These are phyloP conservation scores for Heterobasidion irregulare DNA, from an alignment of 1,284 basidiomycete species.

Conservation along the genomic window DNA sequence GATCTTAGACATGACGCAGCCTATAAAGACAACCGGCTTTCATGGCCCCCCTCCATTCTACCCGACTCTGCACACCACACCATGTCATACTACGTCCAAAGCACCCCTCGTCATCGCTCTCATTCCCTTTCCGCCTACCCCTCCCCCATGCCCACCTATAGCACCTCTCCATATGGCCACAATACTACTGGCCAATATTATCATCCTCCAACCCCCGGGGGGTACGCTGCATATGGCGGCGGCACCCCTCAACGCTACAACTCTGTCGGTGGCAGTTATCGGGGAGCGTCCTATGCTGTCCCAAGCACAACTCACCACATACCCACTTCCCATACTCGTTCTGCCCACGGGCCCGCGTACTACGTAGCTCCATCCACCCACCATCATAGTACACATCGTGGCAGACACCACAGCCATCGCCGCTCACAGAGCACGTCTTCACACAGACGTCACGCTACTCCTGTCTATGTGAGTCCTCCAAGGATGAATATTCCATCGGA, in stretches of 20 bases:
- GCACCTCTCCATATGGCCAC: not conserved
- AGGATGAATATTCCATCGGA: not conserved
- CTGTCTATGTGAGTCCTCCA: slow-evolving; percentile 9
- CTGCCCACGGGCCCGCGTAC: slow-evolving; percentile 1
- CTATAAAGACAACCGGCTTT: not conserved
- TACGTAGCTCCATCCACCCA: slow-evolving; percentile 8
- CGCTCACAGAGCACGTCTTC: slow-evolving; percentile 14
- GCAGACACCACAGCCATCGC: slow-evolving; percentile 5
- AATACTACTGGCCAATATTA: slow-evolving; percentile 3
- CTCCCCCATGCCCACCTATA: not conserved
- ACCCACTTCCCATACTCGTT: not conserved
- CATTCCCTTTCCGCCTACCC: slow-evolving; percentile 11
- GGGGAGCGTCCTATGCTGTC: not conserved
- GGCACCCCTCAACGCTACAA: slow-evolving; percentile 3
- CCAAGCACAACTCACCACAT: not conserved
- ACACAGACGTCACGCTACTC: slow-evolving; percentile 10
- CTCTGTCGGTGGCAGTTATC: not conserved
- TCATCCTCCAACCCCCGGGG: slow-evolving; percentile 8
- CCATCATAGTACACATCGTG: slow-evolving; percentile 4
- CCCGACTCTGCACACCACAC: not conserved
- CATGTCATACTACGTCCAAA: slow-evolving; percentile 17
- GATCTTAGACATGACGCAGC: not conserved
- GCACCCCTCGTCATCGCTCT: slow-evolving; percentile 13
- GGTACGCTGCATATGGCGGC: slow-evolving; percentile 5
- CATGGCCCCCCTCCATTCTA: not conserved